phyloP scores from a whole-genome alignment of 169 alveolate species.

The Neospora caninum region DNA sequence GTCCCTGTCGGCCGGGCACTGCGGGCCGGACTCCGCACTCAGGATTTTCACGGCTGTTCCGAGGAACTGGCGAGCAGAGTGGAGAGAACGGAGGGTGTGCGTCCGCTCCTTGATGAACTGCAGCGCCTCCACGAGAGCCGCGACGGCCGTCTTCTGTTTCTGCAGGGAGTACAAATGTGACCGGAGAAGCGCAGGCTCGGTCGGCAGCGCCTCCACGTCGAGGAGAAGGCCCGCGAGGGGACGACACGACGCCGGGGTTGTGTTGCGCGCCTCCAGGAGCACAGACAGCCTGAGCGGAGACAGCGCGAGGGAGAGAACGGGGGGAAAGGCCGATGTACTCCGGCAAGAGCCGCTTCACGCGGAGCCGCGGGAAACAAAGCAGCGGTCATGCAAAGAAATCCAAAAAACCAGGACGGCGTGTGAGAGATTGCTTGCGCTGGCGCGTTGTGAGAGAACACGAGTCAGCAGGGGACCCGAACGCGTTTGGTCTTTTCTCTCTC shows the following conservation, averaged over 20 bases:
- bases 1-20: too few relatives aligned
- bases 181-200: slow-evolving; percentile 70
- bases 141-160: slow-evolving; percentile 73
- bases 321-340: too few relatives aligned
- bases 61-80: slow-evolving; percentile 20
- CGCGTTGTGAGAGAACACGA: too few relatives aligned
- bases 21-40: neutral
- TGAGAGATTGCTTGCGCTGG: too few relatives aligned
- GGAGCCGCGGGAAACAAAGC: too few relatives aligned
- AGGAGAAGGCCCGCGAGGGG: slow-evolving; percentile 36
- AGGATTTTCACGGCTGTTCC: slow-evolving; percentile 13
- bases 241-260: neutral
- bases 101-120: slow-evolving; percentile 70
- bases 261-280: slow-evolving; percentile 26
- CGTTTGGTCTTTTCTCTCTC: too few relatives aligned
- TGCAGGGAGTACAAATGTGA: slow-evolving; percentile 68
- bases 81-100: neutral
- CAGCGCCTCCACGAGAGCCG: slow-evolving; percentile 71
- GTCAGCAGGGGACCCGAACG: too few relatives aligned
- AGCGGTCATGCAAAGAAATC: too few relatives aligned
- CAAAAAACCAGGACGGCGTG: too few relatives aligned
- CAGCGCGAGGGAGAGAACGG: neutral
- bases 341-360: too few relatives aligned
- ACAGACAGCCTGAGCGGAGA: slow-evolving; percentile 7
- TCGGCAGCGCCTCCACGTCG: slow-evolving; percentile 71